phyloP scores from a whole-genome alignment of 73 alveolate genomes.

The Loxodes magnus region DNA sequence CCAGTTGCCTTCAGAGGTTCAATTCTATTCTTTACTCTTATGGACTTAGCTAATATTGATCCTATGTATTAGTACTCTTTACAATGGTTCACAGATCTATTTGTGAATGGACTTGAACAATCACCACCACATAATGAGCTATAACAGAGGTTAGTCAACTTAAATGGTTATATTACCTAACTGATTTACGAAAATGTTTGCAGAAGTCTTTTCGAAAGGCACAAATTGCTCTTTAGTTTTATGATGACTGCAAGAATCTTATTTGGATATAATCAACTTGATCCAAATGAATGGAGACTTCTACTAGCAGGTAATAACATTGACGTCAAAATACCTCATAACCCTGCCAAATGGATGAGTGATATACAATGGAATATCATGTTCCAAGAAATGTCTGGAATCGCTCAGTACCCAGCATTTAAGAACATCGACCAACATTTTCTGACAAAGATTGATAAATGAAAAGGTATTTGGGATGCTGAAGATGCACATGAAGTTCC shows the following conservation, averaged over 20 bases:
- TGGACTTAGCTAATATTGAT: constrained; percentile 92
- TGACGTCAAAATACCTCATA: constrained; percentile 65
- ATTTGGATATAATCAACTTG: constrained; percentile 54
- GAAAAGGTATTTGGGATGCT: constrained; percentile 76
- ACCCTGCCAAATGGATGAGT: constrained; percentile 95
- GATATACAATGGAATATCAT: constrained; percentile 93
- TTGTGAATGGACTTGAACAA: constrained; percentile 60
- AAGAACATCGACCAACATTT: constrained; percentile 77
- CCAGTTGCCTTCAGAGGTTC: constrained; percentile 98
- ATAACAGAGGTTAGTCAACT: constrained; percentile 73
- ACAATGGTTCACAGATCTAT: constrained; percentile 81
- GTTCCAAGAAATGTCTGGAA: constrained; percentile 76
- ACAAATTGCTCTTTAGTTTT: constrained; percentile 96
- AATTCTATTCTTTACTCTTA: constrained; percentile 90
- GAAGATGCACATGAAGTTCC: constrained; percentile 69
- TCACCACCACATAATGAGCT: constrained; percentile 88
- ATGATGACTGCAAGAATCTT: constrained; percentile 81
- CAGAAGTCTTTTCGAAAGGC: constrained; percentile 93
- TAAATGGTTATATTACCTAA: constrained; percentile 90
- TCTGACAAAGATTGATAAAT: constrained; percentile 51
- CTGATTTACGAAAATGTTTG: constrained; percentile 95
- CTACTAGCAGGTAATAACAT: constrained; percentile 95
- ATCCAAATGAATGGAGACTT: constrained; percentile 65
- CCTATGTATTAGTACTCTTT: constrained; percentile 98
- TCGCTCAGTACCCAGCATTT: constrained; percentile 60